These are phyloP conservation scores for Passalora sequoiae DNA, from an alignment of 2,329 filamentous ascomycete species.

Conservation along the genomic window DNA sequence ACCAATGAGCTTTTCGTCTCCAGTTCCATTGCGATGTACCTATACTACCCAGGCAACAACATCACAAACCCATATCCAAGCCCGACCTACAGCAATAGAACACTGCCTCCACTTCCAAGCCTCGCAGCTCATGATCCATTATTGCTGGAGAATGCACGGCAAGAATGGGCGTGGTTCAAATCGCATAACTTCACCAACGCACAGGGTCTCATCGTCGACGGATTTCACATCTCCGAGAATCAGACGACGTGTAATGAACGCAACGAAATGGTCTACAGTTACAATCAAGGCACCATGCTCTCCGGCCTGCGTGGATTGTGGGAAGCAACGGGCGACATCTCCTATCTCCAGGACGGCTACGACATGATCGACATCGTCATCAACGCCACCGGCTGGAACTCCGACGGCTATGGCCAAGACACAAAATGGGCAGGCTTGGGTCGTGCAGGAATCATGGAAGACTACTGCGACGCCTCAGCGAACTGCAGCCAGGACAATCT, in stretches of 20 bases:
- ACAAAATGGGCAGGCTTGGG: slow-evolving; percentile 68
- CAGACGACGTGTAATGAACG: slow-evolving; percentile 60
- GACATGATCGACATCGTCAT: slow-evolving; percentile 67
- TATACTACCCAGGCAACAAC: slow-evolving; percentile 77
- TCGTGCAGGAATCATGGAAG: slow-evolving; percentile 73
- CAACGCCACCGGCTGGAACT: slow-evolving; percentile 67
- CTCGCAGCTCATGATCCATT: slow-evolving; percentile 34
- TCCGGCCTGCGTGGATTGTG: slow-evolving; percentile 78
- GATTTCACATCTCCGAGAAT: slow-evolving; percentile 73
- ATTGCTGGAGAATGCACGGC: slow-evolving; percentile 67
- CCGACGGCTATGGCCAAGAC: slow-evolving; percentile 10
- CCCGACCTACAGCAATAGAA: slow-evolving; percentile 33
- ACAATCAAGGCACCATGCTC: slow-evolving; percentile 89
- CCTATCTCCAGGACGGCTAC: slow-evolving; percentile 76
- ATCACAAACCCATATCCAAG: slow-evolving; percentile 47
- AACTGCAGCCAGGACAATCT: slow-evolving; percentile 78
- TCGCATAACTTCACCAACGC: slow-evolving; percentile 73
- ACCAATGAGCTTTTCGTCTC: slow-evolving; percentile 90
- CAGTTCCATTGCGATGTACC: slow-evolving; percentile 83
- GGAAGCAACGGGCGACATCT: slow-evolving; percentile 65
- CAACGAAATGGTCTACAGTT: slow-evolving; percentile 88
- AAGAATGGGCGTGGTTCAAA: slow-evolving; percentile 76
- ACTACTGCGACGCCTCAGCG: slow-evolving; percentile 70
- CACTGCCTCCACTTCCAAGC: slow-evolving; percentile 44
- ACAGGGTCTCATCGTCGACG: slow-evolving; percentile 70